Evolutionary conservation across 345 rosid species (phyloP), one percentile per base, ranked within the genome.

Genomic region (Noccaea bulbosa): DNA sequence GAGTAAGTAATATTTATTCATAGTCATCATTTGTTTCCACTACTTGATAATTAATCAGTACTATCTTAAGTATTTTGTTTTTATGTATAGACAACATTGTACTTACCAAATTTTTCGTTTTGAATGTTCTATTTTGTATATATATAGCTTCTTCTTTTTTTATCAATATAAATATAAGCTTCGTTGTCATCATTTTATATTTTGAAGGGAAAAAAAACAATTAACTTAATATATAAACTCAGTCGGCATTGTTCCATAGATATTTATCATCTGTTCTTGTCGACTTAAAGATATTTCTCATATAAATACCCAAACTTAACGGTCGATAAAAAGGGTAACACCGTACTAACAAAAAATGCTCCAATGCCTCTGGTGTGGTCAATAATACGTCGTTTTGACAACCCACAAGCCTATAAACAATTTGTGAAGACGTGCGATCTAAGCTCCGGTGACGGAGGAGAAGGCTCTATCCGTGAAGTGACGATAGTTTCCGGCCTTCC

Each of bases 321-420:
- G 58, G 45, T 56, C 59, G 45, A 39, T 38, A 65, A 8, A 47
- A 55, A 55, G 5, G 34, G 35, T 8, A 52, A 33, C 11, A 3
- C 8, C 44, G 5, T 14, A 8, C 22, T 2, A 39, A 8, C 12
- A 0, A 44, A 0, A 17, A 1, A 44, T 38, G 91, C 93, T 8
- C 92, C 91, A 0, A 60, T 84, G 50, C 39, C 82, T 38, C 39
- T 81, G 8, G 90, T 88, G 2, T 89, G 98, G 95, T 86, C 94
- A 34, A 75, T 84, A 7, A 73, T 90, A 38, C 87, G 87, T 8
- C 82, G 87, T 5, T 90, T 92, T 53, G 85, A 73, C 20, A 64
- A 79, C 70, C 96, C 95, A 0, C 87, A 86, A 67, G 84, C 76
- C n/a, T 87, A 92, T 80, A 89, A 92, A 56, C 83, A 65, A 63